Evolutionary conservation across 2,329 filamentous ascomycete species (phyloP), one percentile per base, ranked within the genome.

Genomic region (Penicillium sp.): DNA sequence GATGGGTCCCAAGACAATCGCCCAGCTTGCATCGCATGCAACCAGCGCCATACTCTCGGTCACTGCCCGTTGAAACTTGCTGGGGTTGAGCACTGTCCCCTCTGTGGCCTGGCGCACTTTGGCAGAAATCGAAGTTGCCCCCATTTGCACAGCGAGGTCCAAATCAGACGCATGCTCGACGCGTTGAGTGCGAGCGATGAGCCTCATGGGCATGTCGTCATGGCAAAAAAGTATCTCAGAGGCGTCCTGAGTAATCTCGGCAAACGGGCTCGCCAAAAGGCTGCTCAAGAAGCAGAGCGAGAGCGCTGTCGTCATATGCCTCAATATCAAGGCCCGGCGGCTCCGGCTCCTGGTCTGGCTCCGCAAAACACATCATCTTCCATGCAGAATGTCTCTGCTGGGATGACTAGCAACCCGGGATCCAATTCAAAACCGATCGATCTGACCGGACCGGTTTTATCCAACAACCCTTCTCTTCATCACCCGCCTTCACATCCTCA

Each of bases 161-260:
- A 89, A 62, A 76, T 91, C 13, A 77, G 80, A 47, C 73, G 80
- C 17, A 87, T 90, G 78, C 72, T 91, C 13, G 79, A 84, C 49
- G 80, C 82, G 0, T 68, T 91, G 18, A 84, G 84, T 60, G 70
- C 76, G 46, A 85, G 80, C 48, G 78, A 76, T 0, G 86, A 88
- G 63, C 73, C 78, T 9, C 72, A 72, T 21, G 74, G 80, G 17
- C 66, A 84, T 7, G 73, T 86, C 9, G 75, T 79, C 9, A 65
- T 75, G 23, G 84, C 84, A 2, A 76, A 73, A 33, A 80, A 78
- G 53, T 87, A 87, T 59, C 67, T 87, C 13, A 70, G 75, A 13
- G 81, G 80, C 3, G 74, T 86, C 37, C 81, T 84, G 51, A 79
- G 80, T 6, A 75, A 78, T 46, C 63, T 86, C 9, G 80, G 80